phyloP scores from a whole-genome alignment of 2,329 filamentous ascomycete genomes.

The Lachnellula occidentalis region DNA sequence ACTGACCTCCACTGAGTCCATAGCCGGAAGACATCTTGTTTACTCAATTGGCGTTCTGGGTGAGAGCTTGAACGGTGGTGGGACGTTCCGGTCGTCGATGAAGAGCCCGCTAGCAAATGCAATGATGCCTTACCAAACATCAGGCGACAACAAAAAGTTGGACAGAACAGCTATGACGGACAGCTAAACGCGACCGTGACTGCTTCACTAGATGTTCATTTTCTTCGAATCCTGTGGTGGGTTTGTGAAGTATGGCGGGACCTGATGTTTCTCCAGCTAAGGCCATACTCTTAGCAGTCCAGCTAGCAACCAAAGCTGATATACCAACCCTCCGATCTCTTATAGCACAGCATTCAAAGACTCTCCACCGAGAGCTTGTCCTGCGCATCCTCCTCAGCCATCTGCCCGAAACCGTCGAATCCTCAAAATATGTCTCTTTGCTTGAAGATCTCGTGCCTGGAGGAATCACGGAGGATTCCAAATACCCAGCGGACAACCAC shows the following conservation, averaged over 20 bases:
- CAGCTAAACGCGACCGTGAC: slow-evolving; percentile 3
- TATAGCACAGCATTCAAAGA: slow-evolving; percentile 47
- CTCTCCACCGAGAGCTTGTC: slow-evolving; percentile 58
- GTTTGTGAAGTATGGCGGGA: slow-evolving; percentile 26
- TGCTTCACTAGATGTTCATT: slow-evolving; percentile 5
- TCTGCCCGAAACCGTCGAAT: slow-evolving; percentile 65
- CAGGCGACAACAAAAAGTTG: slow-evolving; percentile 10
- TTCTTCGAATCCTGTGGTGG: slow-evolving; percentile 6
- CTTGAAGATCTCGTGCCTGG: slow-evolving; percentile 46
- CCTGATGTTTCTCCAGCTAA: slow-evolving; percentile 57
- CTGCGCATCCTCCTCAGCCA: slow-evolving; percentile 71
- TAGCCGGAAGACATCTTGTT: slow-evolving; percentile 71
- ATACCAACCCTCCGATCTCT: slow-evolving; percentile 57
- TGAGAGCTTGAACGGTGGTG: slow-evolving; percentile 5
- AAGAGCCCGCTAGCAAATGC: slow-evolving; percentile 9
- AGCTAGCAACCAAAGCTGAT: slow-evolving; percentile 62
- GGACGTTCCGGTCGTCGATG: slow-evolving; percentile 19
- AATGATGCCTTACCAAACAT: slow-evolving; percentile 13
- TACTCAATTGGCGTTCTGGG: slow-evolving; percentile 17
- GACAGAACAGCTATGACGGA: slow-evolving; percentile 10
- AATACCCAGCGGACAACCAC: slow-evolving; percentile 46
- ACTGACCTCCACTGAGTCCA: slow-evolving; percentile 73
- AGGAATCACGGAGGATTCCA: slow-evolving; percentile 29
- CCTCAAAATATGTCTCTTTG: slow-evolving; percentile 57
- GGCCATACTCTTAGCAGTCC: slow-evolving; percentile 65